A percentile compares a stretch with the other conserved stretches of the same genome.
Evolutionary conservation across 345 rosid species (phyloP).

Genomic region (Aquilaria yunnanensis): DNA sequence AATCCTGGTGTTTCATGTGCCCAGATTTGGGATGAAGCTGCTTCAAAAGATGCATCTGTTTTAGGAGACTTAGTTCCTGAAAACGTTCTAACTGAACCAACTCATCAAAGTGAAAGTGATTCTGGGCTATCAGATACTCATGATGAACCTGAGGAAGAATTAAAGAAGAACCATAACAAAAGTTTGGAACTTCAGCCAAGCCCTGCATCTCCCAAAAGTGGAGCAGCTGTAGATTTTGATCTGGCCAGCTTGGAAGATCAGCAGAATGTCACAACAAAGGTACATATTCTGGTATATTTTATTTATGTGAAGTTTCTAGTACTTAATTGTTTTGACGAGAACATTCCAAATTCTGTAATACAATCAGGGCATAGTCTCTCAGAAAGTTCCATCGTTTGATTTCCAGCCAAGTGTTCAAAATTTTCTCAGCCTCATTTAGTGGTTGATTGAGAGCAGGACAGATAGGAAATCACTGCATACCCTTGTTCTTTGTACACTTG

Average conservation of each 20-base stretch:
- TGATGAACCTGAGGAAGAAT: constrained; percentile 15
- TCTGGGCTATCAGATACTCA: constrained; percentile 9
- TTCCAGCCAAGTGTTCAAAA: too few relatives aligned
- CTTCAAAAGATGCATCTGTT: constrained; percentile 16
- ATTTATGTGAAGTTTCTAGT: background rate
- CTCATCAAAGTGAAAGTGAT: constrained; percentile 19
- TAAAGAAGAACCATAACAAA: constrained; percentile 13
- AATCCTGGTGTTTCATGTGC: constrained; percentile 14
- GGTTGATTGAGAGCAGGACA: too few relatives aligned
- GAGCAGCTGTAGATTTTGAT: constrained; percentile 11
- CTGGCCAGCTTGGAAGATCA: constrained; percentile 6
- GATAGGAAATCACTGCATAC: background rate
- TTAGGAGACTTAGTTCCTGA: constrained; percentile 15
- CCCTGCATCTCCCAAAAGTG: constrained; percentile 8
- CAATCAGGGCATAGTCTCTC: background rate
- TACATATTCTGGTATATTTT: constrained; percentile 9
- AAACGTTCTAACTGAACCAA: constrained; percentile 17
- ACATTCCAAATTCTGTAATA: background rate
- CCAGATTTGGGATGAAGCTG: constrained; percentile 26
- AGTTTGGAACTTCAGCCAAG: constrained; percentile 10
- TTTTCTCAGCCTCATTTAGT: too few relatives aligned
- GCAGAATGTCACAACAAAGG: constrained; percentile 31
- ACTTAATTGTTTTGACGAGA: background rate
- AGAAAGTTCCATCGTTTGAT: background rate
- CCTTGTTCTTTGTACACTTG: constrained; percentile 1